A percentile compares a stretch with the other conserved stretches of the same genome.
Evolutionary conservation across 2,329 filamentous ascomycete species (phyloP).

Genomic region (Scedosporium aurantiacum): DNA sequence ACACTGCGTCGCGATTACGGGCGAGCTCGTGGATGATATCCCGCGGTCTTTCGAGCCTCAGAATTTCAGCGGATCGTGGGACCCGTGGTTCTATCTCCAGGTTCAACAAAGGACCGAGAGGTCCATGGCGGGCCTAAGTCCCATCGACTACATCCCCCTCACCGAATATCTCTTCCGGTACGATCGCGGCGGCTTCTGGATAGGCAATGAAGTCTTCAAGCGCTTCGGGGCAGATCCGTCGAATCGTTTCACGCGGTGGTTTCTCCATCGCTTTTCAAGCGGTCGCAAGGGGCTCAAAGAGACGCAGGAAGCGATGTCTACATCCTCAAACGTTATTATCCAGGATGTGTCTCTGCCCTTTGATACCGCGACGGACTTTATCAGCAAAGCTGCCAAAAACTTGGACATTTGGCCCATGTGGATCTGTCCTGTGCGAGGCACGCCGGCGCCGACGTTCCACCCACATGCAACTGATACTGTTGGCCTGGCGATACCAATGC

Average conservation of each 20-base stretch:
- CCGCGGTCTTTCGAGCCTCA: slow-evolving; percentile 23
- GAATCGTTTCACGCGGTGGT: slow-evolving; percentile 48
- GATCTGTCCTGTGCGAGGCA: slow-evolving; percentile 42
- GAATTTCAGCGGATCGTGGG: slow-evolving; percentile 44
- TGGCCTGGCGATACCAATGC: slow-evolving; percentile 22
- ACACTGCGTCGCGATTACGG: slow-evolving; percentile 50
- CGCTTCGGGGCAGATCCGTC: slow-evolving; percentile 55
- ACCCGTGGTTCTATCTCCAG: slow-evolving; percentile 62
- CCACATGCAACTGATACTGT: slow-evolving; percentile 19
- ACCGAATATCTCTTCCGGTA: slow-evolving; percentile 61
- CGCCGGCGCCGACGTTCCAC: slow-evolving; percentile 14
- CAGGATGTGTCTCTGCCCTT: slow-evolving; percentile 50
- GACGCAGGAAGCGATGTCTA: slow-evolving; percentile 17
- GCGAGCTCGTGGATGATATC: slow-evolving; percentile 39
- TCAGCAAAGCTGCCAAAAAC: slow-evolving; percentile 32
- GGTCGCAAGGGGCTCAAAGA: slow-evolving; percentile 56
- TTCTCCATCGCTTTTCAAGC: slow-evolving; percentile 50
- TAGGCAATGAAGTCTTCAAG: slow-evolving; percentile 47
- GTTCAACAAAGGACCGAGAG: slow-evolving; percentile 18
- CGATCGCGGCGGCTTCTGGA: slow-evolving; percentile 61
- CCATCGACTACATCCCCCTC: slow-evolving; percentile 46
- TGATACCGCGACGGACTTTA: slow-evolving; percentile 29
- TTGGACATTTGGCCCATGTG: slow-evolving; percentile 42
- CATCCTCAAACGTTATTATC: slow-evolving; percentile 54
- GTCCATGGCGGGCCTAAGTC: slow-evolving; percentile 17